Conservation (phyloP, 768 basidiomycete species). For the Psilocybe cubensis region DNA sequence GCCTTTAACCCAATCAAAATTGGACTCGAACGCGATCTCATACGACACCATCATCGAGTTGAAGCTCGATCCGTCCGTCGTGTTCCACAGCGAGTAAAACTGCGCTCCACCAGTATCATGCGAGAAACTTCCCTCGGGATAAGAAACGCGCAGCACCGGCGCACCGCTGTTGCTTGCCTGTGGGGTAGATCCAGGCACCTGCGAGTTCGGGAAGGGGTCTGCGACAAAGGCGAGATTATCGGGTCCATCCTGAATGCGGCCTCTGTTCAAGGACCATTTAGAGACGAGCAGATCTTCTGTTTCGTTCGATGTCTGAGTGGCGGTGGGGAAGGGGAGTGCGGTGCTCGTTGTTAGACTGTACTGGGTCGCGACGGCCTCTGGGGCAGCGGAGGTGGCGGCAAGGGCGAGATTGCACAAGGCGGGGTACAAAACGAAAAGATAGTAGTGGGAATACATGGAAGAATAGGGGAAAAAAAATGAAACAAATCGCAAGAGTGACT, state of each 20-base stretch:
- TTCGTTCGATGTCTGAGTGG: slow-evolving; percentile 54
- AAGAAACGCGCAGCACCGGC: slow-evolving; percentile 65
- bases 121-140: slow-evolving; percentile 63
- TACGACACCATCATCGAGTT: slow-evolving; percentile 74
- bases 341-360: slow-evolving; percentile 66
- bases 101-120: slow-evolving; percentile 67
- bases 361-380: slow-evolving; percentile 46
- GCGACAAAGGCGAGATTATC: slow-evolving; percentile 62
- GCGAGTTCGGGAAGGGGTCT: slow-evolving; percentile 65
- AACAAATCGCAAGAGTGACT: too few species aligned
- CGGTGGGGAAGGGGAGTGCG: slow-evolving; percentile 63
- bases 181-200: slow-evolving; percentile 27
- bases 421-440: slow-evolving; percentile 19
- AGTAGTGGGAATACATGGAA: slow-evolving; percentile 12
- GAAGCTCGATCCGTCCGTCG: slow-evolving; percentile 56
- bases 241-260: slow-evolving; percentile 60
- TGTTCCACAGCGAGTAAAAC: slow-evolving; percentile 71
- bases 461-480: too few species aligned
- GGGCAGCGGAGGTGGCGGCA: slow-evolving; percentile 33
- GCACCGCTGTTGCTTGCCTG: too few species aligned
- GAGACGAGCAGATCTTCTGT: slow-evolving; percentile 54
- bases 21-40: slow-evolving; percentile 70
- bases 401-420: slow-evolving; percentile 19
- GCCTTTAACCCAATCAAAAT: slow-evolving; percentile 73
- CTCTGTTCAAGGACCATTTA: slow-evolving; percentile 65